Percentiles rank a stretch among this genome's conserved stretches.
Evolutionary conservation across 495 filamentous ascomycete species (phyloP).

Genomic region (Neurospora hispaniola): DNA sequence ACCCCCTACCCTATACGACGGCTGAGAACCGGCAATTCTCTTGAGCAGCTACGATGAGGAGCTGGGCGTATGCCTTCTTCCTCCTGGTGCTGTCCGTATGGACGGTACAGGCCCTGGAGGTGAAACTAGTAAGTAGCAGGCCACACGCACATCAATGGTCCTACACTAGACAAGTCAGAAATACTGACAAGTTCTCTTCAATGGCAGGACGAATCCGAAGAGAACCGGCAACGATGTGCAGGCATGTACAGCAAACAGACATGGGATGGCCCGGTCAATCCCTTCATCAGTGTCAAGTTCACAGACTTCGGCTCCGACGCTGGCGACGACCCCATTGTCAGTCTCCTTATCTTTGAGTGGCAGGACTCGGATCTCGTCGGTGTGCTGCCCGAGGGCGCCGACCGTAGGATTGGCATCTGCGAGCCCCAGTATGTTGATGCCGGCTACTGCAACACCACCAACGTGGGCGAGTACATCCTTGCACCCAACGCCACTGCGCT

Average conservation of each 20-base stretch:
- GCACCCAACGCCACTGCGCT: slow-evolving; percentile 56
- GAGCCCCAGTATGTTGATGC: slow-evolving; percentile 53
- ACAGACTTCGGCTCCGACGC: slow-evolving; percentile 44
- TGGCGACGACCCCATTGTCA: slow-evolving; percentile 62
- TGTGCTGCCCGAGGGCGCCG: slow-evolving; percentile 22
- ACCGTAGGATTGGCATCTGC: slow-evolving; percentile 65
- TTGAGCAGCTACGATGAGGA: slow-evolving; percentile 25
- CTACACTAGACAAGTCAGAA: neutral
- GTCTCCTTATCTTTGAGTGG: slow-evolving; percentile 91
- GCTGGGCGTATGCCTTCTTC: slow-evolving; percentile 25
- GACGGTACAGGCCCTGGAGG: slow-evolving; percentile 52
- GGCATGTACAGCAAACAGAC: slow-evolving; percentile 91
- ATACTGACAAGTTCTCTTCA: neutral
- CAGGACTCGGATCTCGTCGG: slow-evolving; percentile 72
- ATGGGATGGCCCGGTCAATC: slow-evolving; percentile 84
- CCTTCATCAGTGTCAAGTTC: slow-evolving; percentile 80
- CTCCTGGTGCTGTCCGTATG: slow-evolving; percentile 41
- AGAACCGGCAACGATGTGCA: slow-evolving; percentile 77
- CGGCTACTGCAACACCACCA: slow-evolving; percentile 56
- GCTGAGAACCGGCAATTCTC: neutral
- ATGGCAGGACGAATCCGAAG: slow-evolving; percentile 58
- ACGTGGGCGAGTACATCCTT: slow-evolving; percentile 82
- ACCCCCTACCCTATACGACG: slow-evolving; percentile 8
- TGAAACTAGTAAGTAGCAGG: slow-evolving; percentile 35
- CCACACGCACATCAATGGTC: neutral